Percentiles rank a stretch among this genome's conserved stretches.
Conservation (phyloP, 2,329 filamentous ascomycete genomes). For the Fusarium tupiense region DNA sequence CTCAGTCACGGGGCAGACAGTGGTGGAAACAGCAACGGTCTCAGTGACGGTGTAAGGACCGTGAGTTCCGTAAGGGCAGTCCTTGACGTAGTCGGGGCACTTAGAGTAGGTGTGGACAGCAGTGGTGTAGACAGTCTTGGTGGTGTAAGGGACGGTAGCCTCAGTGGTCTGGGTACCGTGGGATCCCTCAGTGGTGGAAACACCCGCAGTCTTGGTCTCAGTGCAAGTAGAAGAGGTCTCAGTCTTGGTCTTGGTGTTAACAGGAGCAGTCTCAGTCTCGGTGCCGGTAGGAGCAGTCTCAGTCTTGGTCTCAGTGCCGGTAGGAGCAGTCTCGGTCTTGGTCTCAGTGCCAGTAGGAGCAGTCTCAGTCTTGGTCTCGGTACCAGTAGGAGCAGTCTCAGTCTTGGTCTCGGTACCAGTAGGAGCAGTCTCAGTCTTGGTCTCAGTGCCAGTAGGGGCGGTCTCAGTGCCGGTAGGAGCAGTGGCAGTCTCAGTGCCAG, state of each 20-base stretch:
- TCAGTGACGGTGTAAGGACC: constrained; percentile 43
- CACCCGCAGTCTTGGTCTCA: neutral
- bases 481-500: neutral
- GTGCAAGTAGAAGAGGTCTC: neutral
- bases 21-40: constrained; percentile 51
- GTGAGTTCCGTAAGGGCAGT: constrained; percentile 43
- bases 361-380: neutral
- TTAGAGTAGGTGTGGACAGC: constrained; percentile 42
- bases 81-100: constrained; percentile 45
- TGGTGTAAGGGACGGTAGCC: constrained; percentile 39
- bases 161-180: constrained; percentile 14
- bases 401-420: constrained; percentile 6
- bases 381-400: neutral
- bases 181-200: neutral
- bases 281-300: neutral
- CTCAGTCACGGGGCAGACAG: constrained; percentile 54
- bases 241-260: neutral
- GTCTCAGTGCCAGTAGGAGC: neutral
- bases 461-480: neutral
- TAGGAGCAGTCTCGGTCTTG: neutral
- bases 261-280: neutral
- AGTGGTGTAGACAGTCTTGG: constrained; percentile 47
- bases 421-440: neutral
- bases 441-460: neutral
- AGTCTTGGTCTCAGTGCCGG: neutral